phyloP scores from a whole-genome alignment of 148 eudicot genomes.

The Euryodendron excelsum region DNA sequence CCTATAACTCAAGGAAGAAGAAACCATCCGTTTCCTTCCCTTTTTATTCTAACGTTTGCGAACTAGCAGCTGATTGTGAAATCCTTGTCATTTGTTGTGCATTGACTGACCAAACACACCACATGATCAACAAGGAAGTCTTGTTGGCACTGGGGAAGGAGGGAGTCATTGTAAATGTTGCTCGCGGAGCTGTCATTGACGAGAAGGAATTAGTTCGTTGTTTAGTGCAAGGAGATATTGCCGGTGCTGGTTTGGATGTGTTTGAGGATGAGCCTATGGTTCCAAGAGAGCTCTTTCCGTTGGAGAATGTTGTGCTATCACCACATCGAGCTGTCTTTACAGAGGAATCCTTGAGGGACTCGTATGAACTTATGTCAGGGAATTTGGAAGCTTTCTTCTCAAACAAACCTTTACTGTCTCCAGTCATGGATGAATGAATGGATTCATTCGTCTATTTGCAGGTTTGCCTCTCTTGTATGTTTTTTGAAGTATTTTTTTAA shows the following conservation, averaged over 20 bases:
- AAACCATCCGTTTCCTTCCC: neutral
- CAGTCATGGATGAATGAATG: constrained; percentile 9
- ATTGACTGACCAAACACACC: constrained; percentile 51
- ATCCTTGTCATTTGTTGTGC: constrained; percentile 31
- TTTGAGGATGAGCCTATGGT: constrained; percentile 62
- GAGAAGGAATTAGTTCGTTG: constrained; percentile 46
- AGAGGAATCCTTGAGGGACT: constrained; percentile 30
- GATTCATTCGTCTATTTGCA: neutral
- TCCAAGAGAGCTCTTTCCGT: constrained; percentile 38
- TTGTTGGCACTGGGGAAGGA: constrained; percentile 43
- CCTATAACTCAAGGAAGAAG: constrained; percentile 9
- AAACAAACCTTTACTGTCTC: constrained; percentile 35
- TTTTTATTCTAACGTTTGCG: neutral
- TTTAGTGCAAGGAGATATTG: constrained; percentile 45
- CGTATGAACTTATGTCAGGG: constrained; percentile 31
- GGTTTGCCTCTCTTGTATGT: neutral
- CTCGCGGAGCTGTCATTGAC: constrained; percentile 51
- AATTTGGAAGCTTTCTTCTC: constrained; percentile 64
- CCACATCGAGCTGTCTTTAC: constrained; percentile 50
- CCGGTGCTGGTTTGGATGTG: constrained; percentile 71
- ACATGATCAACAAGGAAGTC: constrained; percentile 48
- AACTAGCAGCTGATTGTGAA: neutral
- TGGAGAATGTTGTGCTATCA: constrained; percentile 59
- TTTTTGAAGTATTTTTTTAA: too few relatives aligned
- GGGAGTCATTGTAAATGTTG: constrained; percentile 51